Evolutionary conservation across 805 yeast species (phyloP), one percentile per base, ranked within the genome.

Genomic region (Kodamaea restingae): DNA sequence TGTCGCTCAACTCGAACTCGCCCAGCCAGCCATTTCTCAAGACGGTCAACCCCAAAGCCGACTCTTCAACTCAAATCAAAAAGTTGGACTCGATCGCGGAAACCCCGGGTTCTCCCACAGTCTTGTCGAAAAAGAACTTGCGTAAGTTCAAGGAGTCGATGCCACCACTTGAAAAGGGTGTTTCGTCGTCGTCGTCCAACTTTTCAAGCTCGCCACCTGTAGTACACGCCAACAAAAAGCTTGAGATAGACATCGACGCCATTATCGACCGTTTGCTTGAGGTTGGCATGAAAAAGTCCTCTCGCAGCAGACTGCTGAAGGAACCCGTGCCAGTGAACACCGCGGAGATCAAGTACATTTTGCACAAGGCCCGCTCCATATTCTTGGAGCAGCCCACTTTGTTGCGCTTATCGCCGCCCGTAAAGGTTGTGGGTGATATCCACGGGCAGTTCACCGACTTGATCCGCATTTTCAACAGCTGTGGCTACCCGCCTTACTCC

Each of bases 391-490:
- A 82, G 50, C 88, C 90, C 7, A 72, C 81, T 24, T 56, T 82
- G 38, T 63, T 82, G 43, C 77, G 79, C 47, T 61, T 82, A 44
- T 79, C 84, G 2, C 83, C 93, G 0, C 90, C 93, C 0, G 91
- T 84, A 3, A 85, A 85, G 56, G 76, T 85, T 42, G 91, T 84
- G 5, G 93, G 93, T 31, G 88, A 87, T 61, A 81, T 85, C 40
- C 93, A 85, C 60, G 95, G 82, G 3, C 82, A 76, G 48, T 76
- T 70, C 49, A 60, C 64, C 46, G 82, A 76, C 54, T 63, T 76
- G 46, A 54, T 75, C 28, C 56, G 82, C 38, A 75, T 76, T 26
- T 75, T 76, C 56, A 73, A 75, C 50, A 59, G 70, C n/a, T 75
- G 80, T 54, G 82, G 82, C 0, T 76, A 71, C 44, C 82, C 82